phyloP scores from a whole-genome alignment of 1,284 basidiomycete genomes.

The Vanrija sp. region DNA sequence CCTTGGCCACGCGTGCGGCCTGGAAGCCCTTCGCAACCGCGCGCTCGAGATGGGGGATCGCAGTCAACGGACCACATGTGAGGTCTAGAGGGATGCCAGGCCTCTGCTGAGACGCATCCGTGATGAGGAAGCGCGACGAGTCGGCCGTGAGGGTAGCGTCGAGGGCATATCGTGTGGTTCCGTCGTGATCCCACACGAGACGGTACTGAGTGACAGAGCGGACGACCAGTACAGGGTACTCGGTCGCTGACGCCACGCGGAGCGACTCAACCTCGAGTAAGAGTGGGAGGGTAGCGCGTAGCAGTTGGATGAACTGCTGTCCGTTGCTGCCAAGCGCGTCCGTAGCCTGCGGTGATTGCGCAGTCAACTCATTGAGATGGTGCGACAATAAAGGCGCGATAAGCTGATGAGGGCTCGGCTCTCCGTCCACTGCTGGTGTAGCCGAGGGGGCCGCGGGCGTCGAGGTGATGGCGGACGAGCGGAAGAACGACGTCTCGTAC shows the following conservation, averaged over 20 bases:
- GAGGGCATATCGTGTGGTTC: slow-evolving; percentile 21
- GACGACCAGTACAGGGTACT: slow-evolving; percentile 22
- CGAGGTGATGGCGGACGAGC: background rate
- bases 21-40: slow-evolving; percentile 21
- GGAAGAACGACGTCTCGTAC: slow-evolving; percentile 40
- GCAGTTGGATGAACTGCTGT: slow-evolving; percentile 29
- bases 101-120: slow-evolving; percentile 19
- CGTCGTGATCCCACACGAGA: slow-evolving; percentile 31
- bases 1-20: slow-evolving; percentile 10
- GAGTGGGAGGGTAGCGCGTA: slow-evolving; percentile 35
- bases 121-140: slow-evolving; percentile 21
- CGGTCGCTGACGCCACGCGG: slow-evolving; percentile 5
- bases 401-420: slow-evolving; percentile 32
- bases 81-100: slow-evolving; percentile 9
- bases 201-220: slow-evolving; percentile 24
- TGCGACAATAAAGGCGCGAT: slow-evolving; percentile 35
- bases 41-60: slow-evolving; percentile 18
- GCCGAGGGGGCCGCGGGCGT: background rate
- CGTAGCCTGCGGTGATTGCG: background rate
- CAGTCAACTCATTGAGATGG: slow-evolving; percentile 37
- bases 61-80: slow-evolving; percentile 25
- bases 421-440: background rate
- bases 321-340: slow-evolving; percentile 14
- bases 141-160: slow-evolving; percentile 16
- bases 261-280: slow-evolving; percentile 23